Evolutionary conservation across 805 yeast genomes (phyloP).

Genomic region (Monosporozyma aquatica): DNA sequence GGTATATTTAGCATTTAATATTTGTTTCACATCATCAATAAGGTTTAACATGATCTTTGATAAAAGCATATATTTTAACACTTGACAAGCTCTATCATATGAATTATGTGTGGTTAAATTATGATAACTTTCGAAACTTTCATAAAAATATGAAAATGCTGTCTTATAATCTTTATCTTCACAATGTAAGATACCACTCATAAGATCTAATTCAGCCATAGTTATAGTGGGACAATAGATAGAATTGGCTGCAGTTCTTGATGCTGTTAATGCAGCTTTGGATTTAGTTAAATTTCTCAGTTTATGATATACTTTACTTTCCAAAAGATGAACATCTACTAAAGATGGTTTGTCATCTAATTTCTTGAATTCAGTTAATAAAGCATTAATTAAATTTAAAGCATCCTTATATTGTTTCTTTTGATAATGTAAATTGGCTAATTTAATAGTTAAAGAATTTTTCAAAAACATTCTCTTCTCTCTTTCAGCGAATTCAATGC

Average conservation of each 20-base stretch:
- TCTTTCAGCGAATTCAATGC: constrained; percentile 77
- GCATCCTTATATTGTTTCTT: constrained; percentile 61
- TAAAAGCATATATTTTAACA: constrained; percentile 84
- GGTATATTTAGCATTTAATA: constrained; percentile 65
- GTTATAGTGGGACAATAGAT: constrained; percentile 89
- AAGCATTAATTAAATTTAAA: constrained; percentile 56
- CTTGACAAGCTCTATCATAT: constrained; percentile 62
- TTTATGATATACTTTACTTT: constrained; percentile 83
- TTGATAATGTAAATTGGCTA: constrained; percentile 65
- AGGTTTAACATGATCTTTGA: constrained; percentile 88
- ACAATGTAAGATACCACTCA: constrained; percentile 92
- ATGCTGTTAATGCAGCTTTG: constrained; percentile 85
- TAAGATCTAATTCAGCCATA: constrained; percentile 90
- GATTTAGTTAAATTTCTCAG: constrained; percentile 85
- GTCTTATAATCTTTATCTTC: constrained; percentile 96
- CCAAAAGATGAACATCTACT: constrained; percentile 90
- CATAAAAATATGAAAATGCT: constrained; percentile 90
- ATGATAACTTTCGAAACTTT: constrained; percentile 85
- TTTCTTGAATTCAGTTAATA: constrained; percentile 80
- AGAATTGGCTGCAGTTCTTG: constrained; percentile 95
- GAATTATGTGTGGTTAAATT: constrained; percentile 37
- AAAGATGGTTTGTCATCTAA: constrained; percentile 91
- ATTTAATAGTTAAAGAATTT: constrained; percentile 77
- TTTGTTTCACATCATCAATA: constrained; percentile 74
- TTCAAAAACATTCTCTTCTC: constrained; percentile 83